These are phyloP conservation scores for apple (Malus domestica) DNA, from an alignment of 306 rosid species.

Conservation along the genomic window ASM211411v1 NC_041794.1:32953501-32954000, in stretches of 20 bases:
- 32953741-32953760: slow-evolving; percentile 39
- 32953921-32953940: slow-evolving; percentile 58
- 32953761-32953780: slow-evolving; percentile 92
- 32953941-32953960: slow-evolving; percentile 57
- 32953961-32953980: slow-evolving; percentile 47
- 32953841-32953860: slow-evolving; percentile 45
- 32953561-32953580: slow-evolving; percentile 38
- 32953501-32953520: slow-evolving; percentile 40
- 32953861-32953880: slow-evolving; percentile 43
- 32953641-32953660: slow-evolving; percentile 22
- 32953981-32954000: slow-evolving; percentile 56
- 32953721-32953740: slow-evolving; percentile 12
- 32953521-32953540: slow-evolving; percentile 30
- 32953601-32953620: slow-evolving; percentile 15
- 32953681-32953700: slow-evolving; percentile 10
- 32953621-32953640: slow-evolving; percentile 30
- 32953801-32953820: slow-evolving; percentile 65
- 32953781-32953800: slow-evolving; percentile 67
- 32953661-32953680: slow-evolving; percentile 18
- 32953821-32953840: slow-evolving; percentile 56
- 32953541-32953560: slow-evolving; percentile 24
- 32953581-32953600: slow-evolving; percentile 11
- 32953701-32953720: neutral
- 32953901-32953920: slow-evolving; percentile 29
- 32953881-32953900: slow-evolving; percentile 41